Conservation (phyloP, 163 green algal genomes). For the Chlamydomonas reinhardtii region DNA sequence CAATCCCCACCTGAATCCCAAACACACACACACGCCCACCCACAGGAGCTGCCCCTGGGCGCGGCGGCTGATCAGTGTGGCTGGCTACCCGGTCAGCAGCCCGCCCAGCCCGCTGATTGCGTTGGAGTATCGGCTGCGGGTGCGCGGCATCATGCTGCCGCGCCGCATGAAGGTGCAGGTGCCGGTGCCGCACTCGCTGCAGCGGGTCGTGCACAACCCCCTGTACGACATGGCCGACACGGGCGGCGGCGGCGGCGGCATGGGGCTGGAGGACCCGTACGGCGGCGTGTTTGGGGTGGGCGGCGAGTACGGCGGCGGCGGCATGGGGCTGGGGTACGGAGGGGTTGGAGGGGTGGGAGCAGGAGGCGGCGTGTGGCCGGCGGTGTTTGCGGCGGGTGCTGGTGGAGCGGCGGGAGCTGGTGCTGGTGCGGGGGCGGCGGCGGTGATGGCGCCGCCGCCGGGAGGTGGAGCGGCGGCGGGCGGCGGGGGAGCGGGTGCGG, state of each 20-base stretch:
- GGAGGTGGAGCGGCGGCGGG: background rate
- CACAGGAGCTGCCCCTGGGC: conserved; percentile 35
- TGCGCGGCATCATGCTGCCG: conserved; percentile 59
- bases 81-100: conserved; percentile 10
- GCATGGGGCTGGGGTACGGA: background rate
- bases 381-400: no score
- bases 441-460: conserved; percentile 13
- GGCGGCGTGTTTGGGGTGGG: no score
- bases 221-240: conserved; percentile 28
- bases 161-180: conserved; percentile 45
- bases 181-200: conserved; percentile 23
- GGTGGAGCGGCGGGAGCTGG: background rate
- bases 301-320: no score
- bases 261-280: no score
- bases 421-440: background rate
- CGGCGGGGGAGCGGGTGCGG: background rate
- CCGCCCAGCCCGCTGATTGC: conserved; percentile 14
- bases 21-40: no score
- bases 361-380: background rate
- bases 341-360: background rate
- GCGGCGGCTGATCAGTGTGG: conserved; percentile 6
- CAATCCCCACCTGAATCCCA: no score
- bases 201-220: conserved; percentile 34
- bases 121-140: conserved; percentile 51
- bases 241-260: no score